Conservation (phyloP, 2,329 filamentous ascomycete species). For the Trichophyton equinum region DNA sequence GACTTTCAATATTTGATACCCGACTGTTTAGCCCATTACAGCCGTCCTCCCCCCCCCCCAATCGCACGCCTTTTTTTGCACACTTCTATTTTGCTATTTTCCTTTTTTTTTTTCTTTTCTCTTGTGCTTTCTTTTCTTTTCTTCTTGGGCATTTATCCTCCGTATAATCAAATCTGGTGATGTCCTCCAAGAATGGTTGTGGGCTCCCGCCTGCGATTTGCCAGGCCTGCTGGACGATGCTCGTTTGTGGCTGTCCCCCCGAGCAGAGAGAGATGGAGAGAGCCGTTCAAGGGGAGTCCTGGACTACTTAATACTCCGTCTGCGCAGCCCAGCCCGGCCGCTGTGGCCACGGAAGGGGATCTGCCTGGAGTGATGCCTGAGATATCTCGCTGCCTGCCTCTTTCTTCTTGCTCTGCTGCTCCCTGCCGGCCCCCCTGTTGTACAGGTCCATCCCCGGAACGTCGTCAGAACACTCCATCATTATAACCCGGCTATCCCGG, state of each 20-base stretch:
- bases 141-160: neutral
- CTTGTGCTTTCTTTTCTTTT: neutral
- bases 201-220: neutral
- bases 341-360: neutral
- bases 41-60: neutral
- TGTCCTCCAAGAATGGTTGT: neutral
- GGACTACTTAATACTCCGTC: neutral
- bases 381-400: neutral
- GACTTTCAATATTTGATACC: conserved; percentile 4
- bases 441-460: conserved; percentile 1
- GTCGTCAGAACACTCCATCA: neutral
- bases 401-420: neutral
- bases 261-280: neutral
- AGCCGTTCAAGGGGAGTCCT: neutral
- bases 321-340: neutral
- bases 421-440: neutral
- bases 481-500: neutral
- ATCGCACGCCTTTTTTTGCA: neutral
- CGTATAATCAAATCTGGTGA: neutral
- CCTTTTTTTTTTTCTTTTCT: no score
- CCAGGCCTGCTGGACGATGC: neutral
- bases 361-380: neutral
- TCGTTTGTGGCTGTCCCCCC: neutral
- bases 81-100: no score
- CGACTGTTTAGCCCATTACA: conserved; percentile 3